These are phyloP conservation scores for Fusarium cicatricum DNA, from an alignment of 2,329 filamentous ascomycete genomes.

Conservation along the genomic window DNA sequence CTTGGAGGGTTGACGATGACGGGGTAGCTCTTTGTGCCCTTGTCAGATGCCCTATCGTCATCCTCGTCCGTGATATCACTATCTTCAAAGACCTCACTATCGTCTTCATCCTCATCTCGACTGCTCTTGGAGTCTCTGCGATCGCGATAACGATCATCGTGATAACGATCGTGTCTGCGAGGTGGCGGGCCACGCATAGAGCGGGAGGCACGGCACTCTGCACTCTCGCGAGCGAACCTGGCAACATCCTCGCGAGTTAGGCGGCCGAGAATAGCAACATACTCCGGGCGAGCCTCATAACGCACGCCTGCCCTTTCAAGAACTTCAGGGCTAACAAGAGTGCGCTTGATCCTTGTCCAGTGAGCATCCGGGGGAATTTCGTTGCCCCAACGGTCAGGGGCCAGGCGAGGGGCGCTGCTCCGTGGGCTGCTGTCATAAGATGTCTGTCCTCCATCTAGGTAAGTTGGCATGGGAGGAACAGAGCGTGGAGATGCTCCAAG, in stretches of 20 bases:
- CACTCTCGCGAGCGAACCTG: constrained; percentile 59
- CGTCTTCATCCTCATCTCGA: constrained; percentile 45
- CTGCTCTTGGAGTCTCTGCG: constrained; percentile 47
- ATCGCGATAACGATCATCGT: constrained; percentile 23
- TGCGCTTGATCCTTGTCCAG: constrained; percentile 67
- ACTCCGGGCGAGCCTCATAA: constrained; percentile 68
- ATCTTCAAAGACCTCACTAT: constrained; percentile 43
- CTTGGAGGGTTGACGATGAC: constrained; percentile 49
- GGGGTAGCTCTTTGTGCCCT: constrained; percentile 46
- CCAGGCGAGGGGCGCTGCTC: constrained; percentile 50
- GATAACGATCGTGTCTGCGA: constrained; percentile 16
- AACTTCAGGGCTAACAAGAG: constrained; percentile 65
- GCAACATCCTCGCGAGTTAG: constrained; percentile 61
- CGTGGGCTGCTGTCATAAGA: constrained; percentile 48
- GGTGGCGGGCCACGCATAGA: constrained; percentile 18
- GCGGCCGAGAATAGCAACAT: constrained; percentile 67
- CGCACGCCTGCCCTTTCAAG: constrained; percentile 63
- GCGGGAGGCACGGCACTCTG: constrained; percentile 56
- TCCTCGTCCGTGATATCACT: constrained; percentile 46
- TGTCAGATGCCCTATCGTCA: constrained; percentile 45
- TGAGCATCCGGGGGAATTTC: constrained; percentile 64
- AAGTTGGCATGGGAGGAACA: constrained; percentile 46
- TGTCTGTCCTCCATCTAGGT: constrained; percentile 41
- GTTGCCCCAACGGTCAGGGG: constrained; percentile 64
- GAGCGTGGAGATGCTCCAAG: constrained; percentile 53